phyloP scores from a whole-genome alignment of 2,329 filamentous ascomycete genomes.

The Hymenoscyphus fructigenus region DNA sequence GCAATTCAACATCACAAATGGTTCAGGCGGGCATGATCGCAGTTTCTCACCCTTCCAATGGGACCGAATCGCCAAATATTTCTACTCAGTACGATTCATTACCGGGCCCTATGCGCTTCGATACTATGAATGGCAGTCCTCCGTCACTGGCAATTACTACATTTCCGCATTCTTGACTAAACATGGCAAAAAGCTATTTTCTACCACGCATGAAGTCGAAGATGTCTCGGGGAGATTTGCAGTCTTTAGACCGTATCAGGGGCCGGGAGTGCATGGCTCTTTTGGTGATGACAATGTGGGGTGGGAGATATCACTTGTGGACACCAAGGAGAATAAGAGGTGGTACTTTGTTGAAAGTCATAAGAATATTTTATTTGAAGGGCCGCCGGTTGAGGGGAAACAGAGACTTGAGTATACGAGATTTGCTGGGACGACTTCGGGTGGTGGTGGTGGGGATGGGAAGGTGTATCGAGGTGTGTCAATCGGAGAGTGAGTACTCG shows the following conservation, averaged over 20 bases:
- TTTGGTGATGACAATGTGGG: constrained; percentile 3
- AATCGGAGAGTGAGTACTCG: constrained; percentile 7
- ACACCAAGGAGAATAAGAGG: not conserved
- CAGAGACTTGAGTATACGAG: constrained; percentile 2
- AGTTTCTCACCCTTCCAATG: constrained; percentile 8
- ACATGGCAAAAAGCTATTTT: constrained; percentile 8
- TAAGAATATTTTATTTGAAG: constrained; percentile 11
- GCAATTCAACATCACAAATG: constrained; percentile 1
- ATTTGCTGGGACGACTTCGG: constrained; percentile 8
- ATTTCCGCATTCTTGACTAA: constrained; percentile 9
- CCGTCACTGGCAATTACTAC: constrained; percentile 10
- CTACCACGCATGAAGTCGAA: constrained; percentile 2
- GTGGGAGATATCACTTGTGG: constrained; percentile 5
- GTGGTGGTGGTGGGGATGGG: not conserved
- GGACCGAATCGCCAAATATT: constrained; percentile 1
- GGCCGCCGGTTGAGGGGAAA: not conserved
- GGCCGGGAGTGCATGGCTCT: constrained; percentile 7
- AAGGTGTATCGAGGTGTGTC: constrained; percentile 4
- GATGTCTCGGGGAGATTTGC: constrained; percentile 1
- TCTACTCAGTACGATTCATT: constrained; percentile 2
- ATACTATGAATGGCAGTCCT: constrained; percentile 8
- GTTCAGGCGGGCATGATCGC: constrained; percentile 6
- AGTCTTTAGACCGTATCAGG: constrained; percentile 1
- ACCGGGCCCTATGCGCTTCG: constrained; percentile 10
- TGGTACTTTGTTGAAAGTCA: constrained; percentile 7